Evolutionary conservation across 2,329 filamentous ascomycete genomes (phyloP).

Genomic region (Colletotrichum navitas): DNA sequence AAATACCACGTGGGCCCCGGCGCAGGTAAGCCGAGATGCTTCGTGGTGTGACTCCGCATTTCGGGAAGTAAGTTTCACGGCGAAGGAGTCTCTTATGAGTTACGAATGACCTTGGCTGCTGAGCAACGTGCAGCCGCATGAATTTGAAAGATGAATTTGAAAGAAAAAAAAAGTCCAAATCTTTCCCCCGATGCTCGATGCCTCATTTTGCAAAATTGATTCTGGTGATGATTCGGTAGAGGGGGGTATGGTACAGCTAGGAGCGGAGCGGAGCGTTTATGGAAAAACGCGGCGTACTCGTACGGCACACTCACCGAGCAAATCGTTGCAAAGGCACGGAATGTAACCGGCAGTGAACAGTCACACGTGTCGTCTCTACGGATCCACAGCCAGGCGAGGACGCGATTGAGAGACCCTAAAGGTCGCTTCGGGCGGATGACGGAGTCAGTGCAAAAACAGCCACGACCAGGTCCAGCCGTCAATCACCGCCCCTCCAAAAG

Average conservation of each 20-base stretch:
- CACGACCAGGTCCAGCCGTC: neutral
- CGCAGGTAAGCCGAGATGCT: slow-evolving; percentile 32
- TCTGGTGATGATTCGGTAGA: neutral
- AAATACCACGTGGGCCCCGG: slow-evolving; percentile 26
- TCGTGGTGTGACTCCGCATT: slow-evolving; percentile 28
- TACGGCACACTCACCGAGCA: neutral
- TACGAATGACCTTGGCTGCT: slow-evolving; percentile 37
- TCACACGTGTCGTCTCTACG: slow-evolving; percentile 26
- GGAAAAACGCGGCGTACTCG: neutral
- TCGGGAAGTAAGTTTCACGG: slow-evolving; percentile 28
- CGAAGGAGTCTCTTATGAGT: slow-evolving; percentile 37
- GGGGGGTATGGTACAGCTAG: neutral
- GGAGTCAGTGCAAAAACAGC: slow-evolving; percentile 2
- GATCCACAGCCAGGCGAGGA: neutral
- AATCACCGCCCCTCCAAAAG: neutral
- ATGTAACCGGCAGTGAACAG: neutral
- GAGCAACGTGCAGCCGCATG: slow-evolving; percentile 34
- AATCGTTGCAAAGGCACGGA: neutral
- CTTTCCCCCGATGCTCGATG: neutral
- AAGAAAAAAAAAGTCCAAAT: neutral
- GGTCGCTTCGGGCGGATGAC: slow-evolving; percentile 1
- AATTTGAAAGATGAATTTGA: slow-evolving; percentile 22
- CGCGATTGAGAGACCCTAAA: neutral
- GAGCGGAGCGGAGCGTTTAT: neutral
- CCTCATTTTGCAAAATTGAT: neutral